Base-by-base conservation (phyloP, 75 land plant species). In the Ceratopteris richardii region DNA sequence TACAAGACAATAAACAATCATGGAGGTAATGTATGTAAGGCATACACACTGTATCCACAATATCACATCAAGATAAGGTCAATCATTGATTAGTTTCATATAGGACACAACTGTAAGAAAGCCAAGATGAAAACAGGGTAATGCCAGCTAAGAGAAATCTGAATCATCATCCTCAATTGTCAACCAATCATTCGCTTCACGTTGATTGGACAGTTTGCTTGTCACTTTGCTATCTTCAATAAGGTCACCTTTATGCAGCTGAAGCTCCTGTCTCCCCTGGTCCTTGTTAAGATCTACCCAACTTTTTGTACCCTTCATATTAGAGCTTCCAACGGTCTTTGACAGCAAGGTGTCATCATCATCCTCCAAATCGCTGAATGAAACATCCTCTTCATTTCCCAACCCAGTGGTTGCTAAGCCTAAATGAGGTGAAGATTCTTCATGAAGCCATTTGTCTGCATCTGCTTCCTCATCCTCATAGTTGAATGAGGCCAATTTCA, bases 351-450 rank as follows among this genome's bases (percentile, higher is more conserved):
- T 5, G 58, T 79, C 82, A 33, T 83, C 85, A 0, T 87, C 97
- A 56, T 90, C 96, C 62, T 90, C 97, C 24, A 94, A 78, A 67
- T 94, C 98, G 66, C 98, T 94, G 70, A 94, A 94, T 1, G 98
- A 89, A 7, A 94, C 82, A 63, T 93, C 98, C 28, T 94, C 98
- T 28, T 83, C 90, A 57, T 74, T 75, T 21, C 42, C 86, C 17
- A 76, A 12, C 50, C 21, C 41, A 25, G 25, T 3, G 14, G 21
- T 20, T 2, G 54, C 54, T 13, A 43, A 59, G 23, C 43, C 74
- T 24, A 52, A 13, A 19, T 67, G 31, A 1, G 67, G 66, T 0
- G 26, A 60, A 31, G 42, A 30, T 24, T 76, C 82, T 18, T 84
- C 88, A 16, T 78, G 58, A 26, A 74, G 73, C 89, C 89, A 85